Base-by-base conservation (phyloP, 2,329 filamentous ascomycete species). In the Keithomyces neogunnii region DNA sequence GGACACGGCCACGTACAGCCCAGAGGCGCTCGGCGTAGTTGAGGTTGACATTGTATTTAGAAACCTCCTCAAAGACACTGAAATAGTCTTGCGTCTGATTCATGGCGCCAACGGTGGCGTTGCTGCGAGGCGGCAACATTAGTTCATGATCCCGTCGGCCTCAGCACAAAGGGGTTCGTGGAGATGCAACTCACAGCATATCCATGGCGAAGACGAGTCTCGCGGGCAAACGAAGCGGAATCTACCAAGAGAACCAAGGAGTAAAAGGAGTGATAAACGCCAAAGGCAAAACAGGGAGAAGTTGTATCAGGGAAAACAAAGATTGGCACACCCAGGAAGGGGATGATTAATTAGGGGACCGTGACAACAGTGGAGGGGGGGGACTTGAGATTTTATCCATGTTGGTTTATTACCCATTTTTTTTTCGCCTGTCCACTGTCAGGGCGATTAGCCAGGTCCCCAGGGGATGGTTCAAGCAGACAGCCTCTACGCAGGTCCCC, bases 1-100 rank as follows among this genome's bases (percentile, higher is more conserved):
- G 51, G 54, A 55, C 53, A 19, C 19, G 19, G 19, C 19, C 52
- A 33, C 81, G 65, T 75, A 84, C 82, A 47, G 88, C 86, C 93
- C 93, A 99, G 59, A 96, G 77, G 65, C 85, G 85, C 78, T 99
- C 93, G 63, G 84, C 74, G 57, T 89, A 77, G 71, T 89, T 96
- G 64, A 99, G 83, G 60, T 90, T 82, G 52, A 95, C 80, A 80
- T 96, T 93, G 77, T 82, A 78, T 66, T 83, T 82, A 63, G 78
- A 74, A 28, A 85, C 75, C 65, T 84, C 80, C 57, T 84, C 78
- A 62, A 82, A 76, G 56, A 85, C 78, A 59, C 69, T 72, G 40
- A 80, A 69, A 64, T 81, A 82, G 59, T 73, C 72, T 54, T 72
- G 67, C 44, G 73, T 71, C 57, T 74, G 69, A 68, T 73, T 76